Evolutionary conservation across 1,139 yeast species (phyloP), one percentile per base, ranked within the genome.

Genomic region (Debaryomyces robertsiae): DNA sequence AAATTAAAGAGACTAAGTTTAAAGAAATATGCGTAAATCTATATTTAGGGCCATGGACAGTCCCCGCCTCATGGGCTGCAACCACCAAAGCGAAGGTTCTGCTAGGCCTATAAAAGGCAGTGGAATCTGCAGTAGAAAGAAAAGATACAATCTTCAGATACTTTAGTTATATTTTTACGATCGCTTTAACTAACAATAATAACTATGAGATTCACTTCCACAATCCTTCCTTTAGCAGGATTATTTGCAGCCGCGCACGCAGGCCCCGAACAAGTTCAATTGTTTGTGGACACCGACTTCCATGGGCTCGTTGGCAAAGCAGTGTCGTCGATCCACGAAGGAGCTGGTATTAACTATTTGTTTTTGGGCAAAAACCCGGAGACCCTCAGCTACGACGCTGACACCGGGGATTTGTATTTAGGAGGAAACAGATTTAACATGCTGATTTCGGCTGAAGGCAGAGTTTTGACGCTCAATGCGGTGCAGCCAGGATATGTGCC

Each of bases 321-420:
- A 34, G 48, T 75, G 34, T 45, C 55, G 33, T 49, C 65, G 23
- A 47, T 48, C 34, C 82, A 76, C 54, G 79, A 73, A 58, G 82
- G 83, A 55, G 82, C 83, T 35, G 83, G 74, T 45, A 60, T 75
- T 50, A 65, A 73, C 62, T 77, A 73, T 55, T 53, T 68, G 36
- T 67, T 71, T 55, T 49, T 75, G 11, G 63, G 28, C 11, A 9
- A 25, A 9, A 11, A 11, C 6, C 10, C 28, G 14, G 14, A 25
- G 28, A 25, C 11, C 6, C 10, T 5, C 14, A 14, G 13, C 5
- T 29, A 15, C 15, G 10, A n/a, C 17, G 6, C 6, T 6, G 32
- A 29, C 4, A 29, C 11, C 15, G 16, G 17, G 9, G n/a, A 6
- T 6, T 29, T 29, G 15, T 15, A 29, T 10, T 4, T 10, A 6